phyloP scores from a whole-genome alignment of 2,329 filamentous ascomycete species.

The Claviceps sp. region DNA sequence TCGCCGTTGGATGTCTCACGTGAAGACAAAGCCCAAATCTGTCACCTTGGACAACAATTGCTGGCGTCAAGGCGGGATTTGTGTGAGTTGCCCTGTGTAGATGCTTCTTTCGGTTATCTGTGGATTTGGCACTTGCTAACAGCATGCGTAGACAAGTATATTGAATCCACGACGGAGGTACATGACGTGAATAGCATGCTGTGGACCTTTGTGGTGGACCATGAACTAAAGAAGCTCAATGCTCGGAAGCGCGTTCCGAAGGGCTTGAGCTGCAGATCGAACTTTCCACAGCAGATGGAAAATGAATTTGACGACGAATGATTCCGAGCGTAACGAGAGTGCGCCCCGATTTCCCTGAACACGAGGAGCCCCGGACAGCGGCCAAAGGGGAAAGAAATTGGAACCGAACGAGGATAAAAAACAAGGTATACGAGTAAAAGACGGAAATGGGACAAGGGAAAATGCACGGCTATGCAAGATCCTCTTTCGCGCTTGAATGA shows the following conservation, averaged over 20 bases:
- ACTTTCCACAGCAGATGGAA: constrained; percentile 6
- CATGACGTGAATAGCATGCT: constrained; percentile 13
- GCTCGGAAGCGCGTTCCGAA: constrained; percentile 19
- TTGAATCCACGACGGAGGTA: constrained; percentile 12
- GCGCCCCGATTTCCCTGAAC: not conserved
- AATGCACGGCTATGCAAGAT: not conserved
- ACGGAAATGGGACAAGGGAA: not conserved
- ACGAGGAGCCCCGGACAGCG: not conserved
- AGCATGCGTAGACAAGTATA: constrained; percentile 14
- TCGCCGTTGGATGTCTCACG: constrained; percentile 13
- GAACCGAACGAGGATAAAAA: not conserved
- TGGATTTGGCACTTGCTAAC: not conserved
- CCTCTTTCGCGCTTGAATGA: not conserved
- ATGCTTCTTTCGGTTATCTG: not conserved
- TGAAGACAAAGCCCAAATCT: constrained; percentile 16
- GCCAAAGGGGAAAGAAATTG: too few relatives aligned
- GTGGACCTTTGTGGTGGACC: constrained; percentile 22
- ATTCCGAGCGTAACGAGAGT: constrained; percentile 9
- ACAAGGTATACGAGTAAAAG: not conserved
- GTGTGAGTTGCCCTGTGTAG: constrained; percentile 16
- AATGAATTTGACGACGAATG: constrained; percentile 12
- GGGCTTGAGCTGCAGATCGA: constrained; percentile 13
- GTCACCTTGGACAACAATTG: constrained; percentile 17
- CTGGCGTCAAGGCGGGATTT: constrained; percentile 21
- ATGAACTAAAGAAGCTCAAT: constrained; percentile 27